Evolutionary conservation across 371 early-diverging fungal species (phyloP).

Genomic region (Basidiobolus meristosporus): DNA sequence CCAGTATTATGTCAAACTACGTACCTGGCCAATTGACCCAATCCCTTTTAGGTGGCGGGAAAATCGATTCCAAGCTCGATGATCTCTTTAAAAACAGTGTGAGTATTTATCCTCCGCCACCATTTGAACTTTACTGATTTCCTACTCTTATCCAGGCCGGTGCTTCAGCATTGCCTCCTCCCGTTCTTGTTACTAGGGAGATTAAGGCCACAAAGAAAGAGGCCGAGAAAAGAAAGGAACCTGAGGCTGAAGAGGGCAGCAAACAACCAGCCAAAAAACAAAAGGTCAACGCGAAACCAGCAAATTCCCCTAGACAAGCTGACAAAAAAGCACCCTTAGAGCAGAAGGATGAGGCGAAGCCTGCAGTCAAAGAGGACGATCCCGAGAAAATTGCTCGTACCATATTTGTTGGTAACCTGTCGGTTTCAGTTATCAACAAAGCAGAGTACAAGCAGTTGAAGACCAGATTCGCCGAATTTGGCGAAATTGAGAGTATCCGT

Average conservation of each 20-base stretch:
- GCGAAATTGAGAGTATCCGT: constrained; percentile 64
- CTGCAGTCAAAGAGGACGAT: constrained; percentile 13
- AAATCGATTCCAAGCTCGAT: constrained; percentile 1
- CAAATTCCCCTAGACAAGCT: background rate
- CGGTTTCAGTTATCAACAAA: constrained; percentile 38
- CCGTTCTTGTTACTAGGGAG: no score
- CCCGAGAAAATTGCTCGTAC: constrained; percentile 35
- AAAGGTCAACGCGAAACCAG: background rate
- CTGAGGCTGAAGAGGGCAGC: background rate
- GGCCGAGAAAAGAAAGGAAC: background rate
- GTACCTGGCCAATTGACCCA: no score
- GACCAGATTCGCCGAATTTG: constrained; percentile 38
- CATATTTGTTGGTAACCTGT: constrained; percentile 66
- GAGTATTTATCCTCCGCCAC: background rate
- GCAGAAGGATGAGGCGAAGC: constrained; percentile 1
- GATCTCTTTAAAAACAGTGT: constrained; percentile 1
- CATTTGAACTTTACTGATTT: background rate
- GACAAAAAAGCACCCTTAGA: background rate
- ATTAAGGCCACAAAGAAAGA: background rate
- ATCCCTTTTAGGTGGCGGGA: no score
- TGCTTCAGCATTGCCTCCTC: background rate
- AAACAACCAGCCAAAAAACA: background rate
- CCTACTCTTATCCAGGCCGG: background rate
- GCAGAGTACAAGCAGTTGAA: constrained; percentile 36
- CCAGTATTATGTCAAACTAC: no score